phyloP scores from a whole-genome alignment of 2,329 filamentous ascomycete genomes.

The Fusarium papillatum region DNA sequence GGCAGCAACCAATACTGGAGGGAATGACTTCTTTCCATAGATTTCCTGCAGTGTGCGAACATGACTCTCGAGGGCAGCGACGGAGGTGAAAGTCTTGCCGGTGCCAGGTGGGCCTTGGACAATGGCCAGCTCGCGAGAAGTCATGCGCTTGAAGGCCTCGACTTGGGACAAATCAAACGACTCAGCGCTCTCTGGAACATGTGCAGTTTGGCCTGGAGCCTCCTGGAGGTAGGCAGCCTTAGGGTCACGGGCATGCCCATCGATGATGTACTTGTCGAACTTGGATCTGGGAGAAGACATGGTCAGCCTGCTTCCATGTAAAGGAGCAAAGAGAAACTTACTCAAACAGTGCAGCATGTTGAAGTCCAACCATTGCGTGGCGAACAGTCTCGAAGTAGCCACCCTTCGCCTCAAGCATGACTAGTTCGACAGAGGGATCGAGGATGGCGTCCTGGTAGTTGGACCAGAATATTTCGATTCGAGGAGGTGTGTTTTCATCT shows the following conservation, averaged over 20 bases:
- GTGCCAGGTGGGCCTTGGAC: constrained; percentile 86
- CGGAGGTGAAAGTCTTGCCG: constrained; percentile 86
- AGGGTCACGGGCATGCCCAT: constrained; percentile 52
- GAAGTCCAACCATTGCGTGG: constrained; percentile 80
- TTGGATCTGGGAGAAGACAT: constrained; percentile 60
- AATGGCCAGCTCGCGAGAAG: constrained; percentile 80
- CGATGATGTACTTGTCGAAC: constrained; percentile 72
- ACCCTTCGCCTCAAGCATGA: constrained; percentile 83
- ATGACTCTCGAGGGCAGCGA: constrained; percentile 69
- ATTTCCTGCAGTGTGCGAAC: constrained; percentile 66
- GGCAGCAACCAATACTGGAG: constrained; percentile 82
- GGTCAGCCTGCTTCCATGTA: neutral
- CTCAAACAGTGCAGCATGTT: constrained; percentile 68
- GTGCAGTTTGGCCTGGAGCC: neutral
- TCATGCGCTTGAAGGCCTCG: constrained; percentile 75
- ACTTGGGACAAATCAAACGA: constrained; percentile 80
- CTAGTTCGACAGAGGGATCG: constrained; percentile 76
- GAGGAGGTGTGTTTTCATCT: constrained; percentile 62
- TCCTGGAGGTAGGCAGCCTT: constrained; percentile 47
- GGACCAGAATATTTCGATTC: constrained; percentile 83
- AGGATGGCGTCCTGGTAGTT: constrained; percentile 70
- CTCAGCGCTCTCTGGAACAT: constrained; percentile 5
- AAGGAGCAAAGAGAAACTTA: constrained; percentile 54
- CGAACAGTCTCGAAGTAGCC: constrained; percentile 85
- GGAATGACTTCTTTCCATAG: constrained; percentile 51